Evolutionary conservation across 2,329 filamentous ascomycete genomes (phyloP).

Genomic region (Cyphellophora europaea): DNA sequence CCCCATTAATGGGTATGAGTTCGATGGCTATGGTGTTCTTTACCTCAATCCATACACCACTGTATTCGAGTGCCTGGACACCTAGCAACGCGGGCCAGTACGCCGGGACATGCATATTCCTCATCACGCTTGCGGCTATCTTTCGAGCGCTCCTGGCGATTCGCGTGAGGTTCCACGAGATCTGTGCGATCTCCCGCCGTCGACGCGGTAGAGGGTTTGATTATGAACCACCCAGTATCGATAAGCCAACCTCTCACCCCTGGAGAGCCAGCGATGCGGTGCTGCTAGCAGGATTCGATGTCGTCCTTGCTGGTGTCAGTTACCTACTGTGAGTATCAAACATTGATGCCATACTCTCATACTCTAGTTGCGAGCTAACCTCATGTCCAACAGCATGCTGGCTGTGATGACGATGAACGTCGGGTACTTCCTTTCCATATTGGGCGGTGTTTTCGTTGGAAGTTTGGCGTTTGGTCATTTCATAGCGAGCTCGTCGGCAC

Average conservation of each 20-base stretch:
- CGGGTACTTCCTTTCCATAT: slow-evolving; percentile 71
- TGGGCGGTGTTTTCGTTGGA: slow-evolving; percentile 69
- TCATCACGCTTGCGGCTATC: slow-evolving; percentile 60
- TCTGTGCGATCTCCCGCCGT: no score
- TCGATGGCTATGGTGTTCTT: slow-evolving; percentile 57
- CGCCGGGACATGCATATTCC: slow-evolving; percentile 83
- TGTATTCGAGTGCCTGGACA: slow-evolving; percentile 64
- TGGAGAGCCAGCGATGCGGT: slow-evolving; percentile 57
- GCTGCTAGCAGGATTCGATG: slow-evolving; percentile 58
- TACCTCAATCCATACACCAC: slow-evolving; percentile 50
- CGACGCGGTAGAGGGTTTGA: slow-evolving; percentile 1
- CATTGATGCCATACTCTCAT: slow-evolving; percentile 1
- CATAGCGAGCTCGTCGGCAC: background rate
- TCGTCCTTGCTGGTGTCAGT: slow-evolving; percentile 62
- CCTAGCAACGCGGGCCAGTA: slow-evolving; percentile 62
- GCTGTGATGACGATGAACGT: slow-evolving; percentile 84
- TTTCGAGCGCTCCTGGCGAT: background rate
- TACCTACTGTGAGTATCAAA: slow-evolving; percentile 76
- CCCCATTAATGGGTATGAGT: slow-evolving; percentile 8
- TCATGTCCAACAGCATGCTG: slow-evolving; percentile 59
- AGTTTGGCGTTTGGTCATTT: slow-evolving; percentile 57
- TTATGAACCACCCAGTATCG: slow-evolving; percentile 1
- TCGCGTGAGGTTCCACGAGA: background rate
- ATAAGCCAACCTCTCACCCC: slow-evolving; percentile 21
- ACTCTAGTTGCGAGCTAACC: background rate